phyloP scores from a whole-genome alignment of 768 basidiomycete species.

The Suillus discolor region DNA sequence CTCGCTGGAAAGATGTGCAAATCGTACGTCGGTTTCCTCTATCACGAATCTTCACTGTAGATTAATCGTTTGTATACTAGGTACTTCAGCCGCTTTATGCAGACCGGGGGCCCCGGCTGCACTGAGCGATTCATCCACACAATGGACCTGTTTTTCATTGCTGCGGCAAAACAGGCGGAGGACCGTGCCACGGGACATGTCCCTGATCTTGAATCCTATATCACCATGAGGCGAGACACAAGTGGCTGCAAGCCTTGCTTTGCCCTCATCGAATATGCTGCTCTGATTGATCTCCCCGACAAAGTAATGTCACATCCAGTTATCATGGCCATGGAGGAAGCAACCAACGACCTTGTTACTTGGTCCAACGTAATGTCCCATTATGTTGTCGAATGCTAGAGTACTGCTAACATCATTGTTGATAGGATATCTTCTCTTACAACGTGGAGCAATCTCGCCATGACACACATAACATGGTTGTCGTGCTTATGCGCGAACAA shows the following conservation, averaged over 20 bases:
- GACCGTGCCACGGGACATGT: slow-evolving; percentile 40
- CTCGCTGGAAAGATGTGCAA: slow-evolving; percentile 33
- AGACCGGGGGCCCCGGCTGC: slow-evolving; percentile 41
- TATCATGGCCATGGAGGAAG: slow-evolving; percentile 46
- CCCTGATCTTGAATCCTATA: slow-evolving; percentile 55
- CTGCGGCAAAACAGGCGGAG: slow-evolving; percentile 45
- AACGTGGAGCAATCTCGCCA: slow-evolving; percentile 72
- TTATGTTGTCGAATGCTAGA: slow-evolving; percentile 2
- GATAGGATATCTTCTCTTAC: slow-evolving; percentile 74
- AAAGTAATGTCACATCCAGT: slow-evolving; percentile 54
- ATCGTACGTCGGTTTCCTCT: slow-evolving; percentile 29
- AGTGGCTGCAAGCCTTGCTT: slow-evolving; percentile 54
- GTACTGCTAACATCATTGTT: slow-evolving; percentile 8
- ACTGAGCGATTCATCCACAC: slow-evolving; percentile 43
- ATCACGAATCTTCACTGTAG: background rate
- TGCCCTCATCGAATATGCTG: slow-evolving; percentile 57
- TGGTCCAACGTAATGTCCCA: slow-evolving; percentile 43
- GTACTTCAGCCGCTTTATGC: slow-evolving; percentile 40
- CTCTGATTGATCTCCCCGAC: slow-evolving; percentile 52
- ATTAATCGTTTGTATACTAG: slow-evolving; percentile 22
- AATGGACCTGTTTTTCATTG: slow-evolving; percentile 42
- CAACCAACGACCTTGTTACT: slow-evolving; percentile 53
- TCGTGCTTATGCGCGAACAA: slow-evolving; percentile 66
- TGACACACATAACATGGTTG: slow-evolving; percentile 73
- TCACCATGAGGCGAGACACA: slow-evolving; percentile 54